Conservation (phyloP, 768 basidiomycete genomes). For the Mycena rebaudengoi region DNA sequence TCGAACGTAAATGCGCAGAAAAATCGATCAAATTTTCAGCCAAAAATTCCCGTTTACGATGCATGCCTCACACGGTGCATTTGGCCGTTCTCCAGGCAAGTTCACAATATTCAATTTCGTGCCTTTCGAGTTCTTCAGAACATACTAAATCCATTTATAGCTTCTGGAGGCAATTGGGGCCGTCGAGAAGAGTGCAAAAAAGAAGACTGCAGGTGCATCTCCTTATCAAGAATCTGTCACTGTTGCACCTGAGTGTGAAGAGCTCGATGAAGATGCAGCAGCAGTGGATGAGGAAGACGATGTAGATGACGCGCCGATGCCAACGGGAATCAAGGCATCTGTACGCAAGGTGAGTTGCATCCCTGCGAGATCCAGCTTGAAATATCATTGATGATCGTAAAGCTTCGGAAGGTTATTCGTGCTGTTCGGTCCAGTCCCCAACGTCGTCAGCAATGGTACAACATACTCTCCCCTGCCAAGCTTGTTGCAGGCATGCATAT, state of each 20-base stretch:
- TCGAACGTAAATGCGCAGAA: constrained; percentile 25
- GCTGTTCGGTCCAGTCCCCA: constrained; percentile 21
- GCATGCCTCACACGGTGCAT: constrained; percentile 49
- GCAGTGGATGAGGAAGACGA: not conserved
- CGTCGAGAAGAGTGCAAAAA: not conserved
- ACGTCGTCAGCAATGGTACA: constrained; percentile 18
- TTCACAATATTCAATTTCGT: constrained; percentile 1
- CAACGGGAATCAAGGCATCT: not conserved
- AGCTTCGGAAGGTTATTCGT: constrained; percentile 20
- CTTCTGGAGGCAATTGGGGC: constrained; percentile 19
- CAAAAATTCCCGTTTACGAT: constrained; percentile 34
- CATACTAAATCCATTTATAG: no score
- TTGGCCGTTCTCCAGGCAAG: constrained; percentile 42
- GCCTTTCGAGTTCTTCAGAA: not conserved
- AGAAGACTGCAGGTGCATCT: not conserved
- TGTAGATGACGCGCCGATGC: not conserved
- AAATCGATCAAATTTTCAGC: constrained; percentile 35
- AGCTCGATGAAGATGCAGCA: constrained; percentile 1
- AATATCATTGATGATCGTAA: not conserved
- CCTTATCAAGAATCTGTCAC: constrained; percentile 19
- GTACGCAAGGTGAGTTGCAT: constrained; percentile 1
- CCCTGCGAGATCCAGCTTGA: not conserved
- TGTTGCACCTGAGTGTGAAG: not conserved
- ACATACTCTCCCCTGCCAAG: not conserved
- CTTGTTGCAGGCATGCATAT: constrained; percentile 4